Evolutionary conservation across 148 eudicot genomes (phyloP).

Genomic region (Vaccinium darrowii): DNA sequence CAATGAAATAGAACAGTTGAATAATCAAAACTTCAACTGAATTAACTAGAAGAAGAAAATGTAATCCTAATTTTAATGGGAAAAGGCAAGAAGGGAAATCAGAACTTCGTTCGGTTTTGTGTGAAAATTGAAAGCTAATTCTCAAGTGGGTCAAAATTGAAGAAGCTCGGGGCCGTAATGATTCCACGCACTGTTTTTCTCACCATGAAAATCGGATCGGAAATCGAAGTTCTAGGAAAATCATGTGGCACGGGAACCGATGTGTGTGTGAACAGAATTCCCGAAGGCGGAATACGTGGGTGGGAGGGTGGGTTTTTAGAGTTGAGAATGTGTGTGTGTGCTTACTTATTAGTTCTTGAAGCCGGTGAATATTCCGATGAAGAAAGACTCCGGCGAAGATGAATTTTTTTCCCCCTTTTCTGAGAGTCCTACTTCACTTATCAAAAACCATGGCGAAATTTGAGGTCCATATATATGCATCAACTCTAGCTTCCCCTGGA

Average conservation of each 20-base stretch:
- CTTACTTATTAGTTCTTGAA: neutral
- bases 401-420: too few species aligned
- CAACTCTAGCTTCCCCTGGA: too few species aligned
- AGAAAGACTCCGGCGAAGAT: neutral
- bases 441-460: neutral
- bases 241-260: neutral
- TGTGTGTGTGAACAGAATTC: neutral
- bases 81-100: neutral
- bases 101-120: neutral
- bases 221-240: neutral
- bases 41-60: neutral
- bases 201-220: neutral
- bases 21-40: neutral
- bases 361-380: neutral
- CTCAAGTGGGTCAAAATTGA: neutral
- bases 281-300: neutral
- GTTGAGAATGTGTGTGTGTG: neutral
- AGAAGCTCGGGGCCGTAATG: neutral
- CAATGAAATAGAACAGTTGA: neutral
- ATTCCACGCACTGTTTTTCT: neutral
- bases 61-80: neutral
- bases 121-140: neutral
- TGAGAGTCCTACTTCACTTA: neutral
- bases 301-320: neutral
- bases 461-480: neutral